Base-by-base conservation (phyloP, 1,139 yeast species). In the Scheffersomyces cryptocercus region DNA sequence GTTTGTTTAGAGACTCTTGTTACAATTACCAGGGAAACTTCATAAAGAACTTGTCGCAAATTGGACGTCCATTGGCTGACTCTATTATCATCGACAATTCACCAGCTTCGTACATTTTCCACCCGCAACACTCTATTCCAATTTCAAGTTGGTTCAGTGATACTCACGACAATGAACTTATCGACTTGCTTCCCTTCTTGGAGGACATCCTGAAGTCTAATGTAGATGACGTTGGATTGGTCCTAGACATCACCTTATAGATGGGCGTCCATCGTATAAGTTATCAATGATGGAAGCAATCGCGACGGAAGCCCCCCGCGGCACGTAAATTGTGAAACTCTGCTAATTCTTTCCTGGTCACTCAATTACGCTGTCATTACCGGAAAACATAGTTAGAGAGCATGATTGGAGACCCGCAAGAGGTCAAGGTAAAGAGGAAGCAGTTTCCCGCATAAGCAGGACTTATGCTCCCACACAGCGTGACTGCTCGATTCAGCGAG, bases 131-230 rank as follows among this genome's bases (percentile, higher is more conserved):
- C 70, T 96, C 98, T 11, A 86, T 95, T 35, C 99, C 99, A n/a
- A 88, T 93, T 29, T 88, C 97, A 51, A 84, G 95, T 64, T 93
- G 99, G 99, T 93, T 95, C 73, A 88, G 97, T 55, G 99, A 93
- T 68, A 84, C 95, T 35, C 99, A 93, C 64, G 99, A 93, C 65
- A 91, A 91, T 61, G 99, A 93, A 73, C 75, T 93, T 55, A 68
- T 88, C 51, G 99, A 93, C 67, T 81, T 93, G 67, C 72, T 95
- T 47, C 99, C 99, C 12, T 84, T 95, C 53, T 75, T 93, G 56
- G 88, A 89, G 63, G 99, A 93, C 63, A 70, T 93, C 49, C 80
- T 96, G 7, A 64, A 75, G 51, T 58, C 70, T 13, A 74, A 75
- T 50, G 96, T 90, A 39, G 85, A 84, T 53, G 96, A 91, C 65